phyloP scores from a whole-genome alignment of 192 early-diverging fungal species.

The Nowakowskiella sp. region DNA sequence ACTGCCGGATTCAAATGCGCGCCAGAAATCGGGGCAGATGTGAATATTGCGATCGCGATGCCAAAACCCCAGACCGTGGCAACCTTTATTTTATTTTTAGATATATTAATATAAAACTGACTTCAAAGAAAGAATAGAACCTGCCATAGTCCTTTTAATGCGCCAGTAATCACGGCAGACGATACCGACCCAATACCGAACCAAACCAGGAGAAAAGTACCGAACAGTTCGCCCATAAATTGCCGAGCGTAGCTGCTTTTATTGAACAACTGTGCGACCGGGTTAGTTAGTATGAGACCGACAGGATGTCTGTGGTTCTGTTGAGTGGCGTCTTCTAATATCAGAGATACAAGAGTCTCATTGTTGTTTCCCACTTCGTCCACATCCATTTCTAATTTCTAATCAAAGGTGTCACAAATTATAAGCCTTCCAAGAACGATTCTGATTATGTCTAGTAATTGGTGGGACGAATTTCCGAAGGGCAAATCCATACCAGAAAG shows the following conservation, averaged over 20 bases:
- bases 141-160: constrained; percentile 2
- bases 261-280: no score
- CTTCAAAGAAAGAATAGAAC: constrained; percentile 18
- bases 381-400: no score
- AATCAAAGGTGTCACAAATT: no score
- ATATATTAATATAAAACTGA: not conserved
- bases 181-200: constrained; percentile 18
- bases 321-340: no score
- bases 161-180: constrained; percentile 10
- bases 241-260: not conserved
- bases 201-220: constrained; percentile 26
- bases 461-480: not conserved
- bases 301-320: no score
- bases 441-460: no score
- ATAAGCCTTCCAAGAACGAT: no score
- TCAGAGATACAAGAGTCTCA: no score
- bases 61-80: constrained; percentile 23
- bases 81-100: constrained; percentile 2
- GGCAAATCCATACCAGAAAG: not conserved
- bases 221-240: constrained; percentile 17
- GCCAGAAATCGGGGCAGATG: constrained; percentile 18
- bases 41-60: constrained; percentile 24
- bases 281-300: no score
- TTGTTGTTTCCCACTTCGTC: no score
- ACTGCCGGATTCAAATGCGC: constrained; percentile 32